A percentile compares a stretch with the other conserved stretches of the same genome.
These are phyloP conservation scores for Cladophialophora psammophila DNA, from an alignment of 2,329 filamentous ascomycete species.

Conservation along the genomic window DNA sequence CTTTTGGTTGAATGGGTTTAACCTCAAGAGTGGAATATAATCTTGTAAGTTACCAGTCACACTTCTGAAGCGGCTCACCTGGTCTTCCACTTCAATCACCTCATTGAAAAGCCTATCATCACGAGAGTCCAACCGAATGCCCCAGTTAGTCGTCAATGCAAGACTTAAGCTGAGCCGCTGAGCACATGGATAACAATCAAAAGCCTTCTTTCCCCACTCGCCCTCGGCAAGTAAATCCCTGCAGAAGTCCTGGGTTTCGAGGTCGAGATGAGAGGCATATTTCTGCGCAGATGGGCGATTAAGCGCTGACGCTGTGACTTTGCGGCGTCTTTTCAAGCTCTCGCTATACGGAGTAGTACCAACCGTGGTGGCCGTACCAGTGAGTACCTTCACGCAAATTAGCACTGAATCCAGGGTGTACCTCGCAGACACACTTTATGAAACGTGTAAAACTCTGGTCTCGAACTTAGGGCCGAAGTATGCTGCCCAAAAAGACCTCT, in stretches of 20 bases:
- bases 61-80: conserved; percentile 66
- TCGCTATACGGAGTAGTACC: conserved; percentile 72
- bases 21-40: conserved; percentile 65
- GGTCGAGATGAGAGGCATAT: conserved; percentile 68
- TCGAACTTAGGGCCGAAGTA: conserved; percentile 60
- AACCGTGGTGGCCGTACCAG: conserved; percentile 67
- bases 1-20: conserved; percentile 68
- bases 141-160: conserved; percentile 71
- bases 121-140: conserved; percentile 65
- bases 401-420: not conserved
- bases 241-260: conserved; percentile 69
- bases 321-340: conserved; percentile 67
- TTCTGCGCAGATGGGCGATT: conserved; percentile 53
- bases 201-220: conserved; percentile 58
- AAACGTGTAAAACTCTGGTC: conserved; percentile 65
- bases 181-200: conserved; percentile 73
- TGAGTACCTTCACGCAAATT: not conserved
- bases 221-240: conserved; percentile 67
- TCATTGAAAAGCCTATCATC: conserved; percentile 66
- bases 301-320: conserved; percentile 69
- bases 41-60: conserved; percentile 69
- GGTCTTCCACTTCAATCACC: conserved; percentile 68
- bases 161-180: conserved; percentile 68
- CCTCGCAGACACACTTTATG: conserved; percentile 55
- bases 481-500: conserved; percentile 60